Conservation (phyloP, 2,329 filamentous ascomycete genomes). For the Xylaria sp. region DNA sequence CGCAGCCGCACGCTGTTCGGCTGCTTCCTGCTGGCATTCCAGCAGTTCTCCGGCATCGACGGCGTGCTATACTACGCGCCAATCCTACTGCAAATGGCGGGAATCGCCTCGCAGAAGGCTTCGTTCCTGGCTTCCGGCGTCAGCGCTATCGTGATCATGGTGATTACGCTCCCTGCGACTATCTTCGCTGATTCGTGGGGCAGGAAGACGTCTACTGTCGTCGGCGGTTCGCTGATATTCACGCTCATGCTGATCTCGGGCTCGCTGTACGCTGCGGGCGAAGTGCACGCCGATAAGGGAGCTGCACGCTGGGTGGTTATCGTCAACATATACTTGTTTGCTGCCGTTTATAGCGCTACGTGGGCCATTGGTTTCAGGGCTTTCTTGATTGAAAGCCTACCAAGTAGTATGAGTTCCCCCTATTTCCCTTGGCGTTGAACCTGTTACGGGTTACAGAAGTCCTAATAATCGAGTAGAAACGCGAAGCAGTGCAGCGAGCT, state of each 20-base stretch:
- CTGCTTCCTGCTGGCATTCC: slow-evolving; percentile 68
- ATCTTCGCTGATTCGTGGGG: slow-evolving; percentile 68
- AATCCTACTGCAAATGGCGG: slow-evolving; percentile 68
- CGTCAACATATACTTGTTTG: slow-evolving; percentile 62
- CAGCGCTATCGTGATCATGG: slow-evolving; percentile 45
- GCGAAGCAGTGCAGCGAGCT: slow-evolving; percentile 63
- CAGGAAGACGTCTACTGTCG: slow-evolving; percentile 62
- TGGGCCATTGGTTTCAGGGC: slow-evolving; percentile 65
- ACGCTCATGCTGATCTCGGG: slow-evolving; percentile 65
- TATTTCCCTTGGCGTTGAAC: neutral
- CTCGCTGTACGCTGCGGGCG: slow-evolving; percentile 58
- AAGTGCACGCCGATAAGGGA: slow-evolving; percentile 52
- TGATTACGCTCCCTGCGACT: slow-evolving; percentile 53
- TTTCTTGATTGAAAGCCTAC: slow-evolving; percentile 63
- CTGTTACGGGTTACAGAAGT: neutral
- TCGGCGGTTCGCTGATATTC: slow-evolving; percentile 63
- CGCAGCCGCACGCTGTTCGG: slow-evolving; percentile 62
- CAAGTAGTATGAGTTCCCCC: slow-evolving; percentile 48
- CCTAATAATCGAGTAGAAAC: slow-evolving; percentile 50
- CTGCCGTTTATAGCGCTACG: slow-evolving; percentile 57
- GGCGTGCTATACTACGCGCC: slow-evolving; percentile 67
- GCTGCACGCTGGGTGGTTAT: slow-evolving; percentile 62
- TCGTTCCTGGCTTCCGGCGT: slow-evolving; percentile 46
- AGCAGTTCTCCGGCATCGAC: slow-evolving; percentile 71
- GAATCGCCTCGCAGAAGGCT: slow-evolving; percentile 58